Evolutionary conservation across 306 rosid species (phyloP), one percentile per base, ranked within the genome.

Genomic region (Begonia fuchsioides): DNA sequence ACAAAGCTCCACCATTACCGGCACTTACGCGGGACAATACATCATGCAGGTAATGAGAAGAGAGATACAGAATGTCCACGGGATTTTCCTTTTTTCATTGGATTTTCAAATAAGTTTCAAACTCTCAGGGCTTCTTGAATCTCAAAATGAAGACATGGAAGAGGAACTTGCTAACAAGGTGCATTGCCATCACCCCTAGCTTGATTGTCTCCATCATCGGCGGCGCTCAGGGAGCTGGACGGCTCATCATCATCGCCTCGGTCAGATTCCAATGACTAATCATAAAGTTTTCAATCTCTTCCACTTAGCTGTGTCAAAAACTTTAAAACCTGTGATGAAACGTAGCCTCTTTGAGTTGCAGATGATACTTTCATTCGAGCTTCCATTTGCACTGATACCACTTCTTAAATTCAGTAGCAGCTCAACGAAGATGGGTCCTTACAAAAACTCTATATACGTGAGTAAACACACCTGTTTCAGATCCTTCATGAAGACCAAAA

Each of bases 361-460:
- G 64, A n/a, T n/a, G n/a, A n/a, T n/a, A n/a, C n/a, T n/a, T n/a
- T n/a, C n/a, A n/a, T n/a, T n/a, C n/a, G n/a, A n/a, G n/a, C n/a
- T n/a, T n/a, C n/a, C n/a, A n/a, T n/a, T n/a, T n/a, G n/a, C n/a
- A n/a, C n/a, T n/a, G n/a, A n/a, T n/a, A n/a, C n/a, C n/a, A n/a
- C n/a, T n/a, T n/a, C n/a, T n/a, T n/a, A n/a, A n/a, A n/a, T n/a
- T n/a, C n/a, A n/a, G n/a, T n/a, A n/a, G n/a, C n/a, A n/a, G n/a
- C n/a, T n/a, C n/a, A n/a, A n/a, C 84, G 45, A 88, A 84, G 57
- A 88, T 88, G 97, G 95, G 95, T 53, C 95, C 95, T 51, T 81
- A 84, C 77, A 78, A 76, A 80, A 88, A 88, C 63, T 84, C 79
- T 19, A 65, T 65, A 39, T 51, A 57, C 26, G 78, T 76, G 15